These are phyloP conservation scores for Mollisia scopiformis DNA, from an alignment of 2,329 filamentous ascomycete species.

Conservation along the genomic window DNA sequence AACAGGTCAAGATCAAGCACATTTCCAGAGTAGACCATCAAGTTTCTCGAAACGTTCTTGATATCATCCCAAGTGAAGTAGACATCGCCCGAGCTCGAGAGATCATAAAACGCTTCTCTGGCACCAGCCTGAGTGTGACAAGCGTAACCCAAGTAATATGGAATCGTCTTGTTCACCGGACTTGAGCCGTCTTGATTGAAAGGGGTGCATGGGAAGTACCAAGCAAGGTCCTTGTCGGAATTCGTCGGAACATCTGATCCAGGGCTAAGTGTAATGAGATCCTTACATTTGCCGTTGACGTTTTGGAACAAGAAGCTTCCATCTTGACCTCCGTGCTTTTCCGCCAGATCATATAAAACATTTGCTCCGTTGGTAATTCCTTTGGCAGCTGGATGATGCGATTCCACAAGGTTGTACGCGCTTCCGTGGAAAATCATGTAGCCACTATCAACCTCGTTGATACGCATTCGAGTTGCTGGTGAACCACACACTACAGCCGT, in stretches of 20 bases:
- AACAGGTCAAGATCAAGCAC: constrained; percentile 90
- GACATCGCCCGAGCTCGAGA: constrained; percentile 77
- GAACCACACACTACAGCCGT: constrained; percentile 82
- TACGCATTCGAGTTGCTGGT: constrained; percentile 70
- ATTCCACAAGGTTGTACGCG: constrained; percentile 81
- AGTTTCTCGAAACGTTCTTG: constrained; percentile 83
- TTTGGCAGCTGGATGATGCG: constrained; percentile 76
- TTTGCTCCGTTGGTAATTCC: constrained; percentile 78
- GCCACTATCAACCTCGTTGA: constrained; percentile 78
- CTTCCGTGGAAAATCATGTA: constrained; percentile 97
- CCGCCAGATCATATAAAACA: constrained; percentile 82
- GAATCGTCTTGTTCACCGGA: constrained; percentile 71
- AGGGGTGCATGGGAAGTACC: constrained; percentile 93
- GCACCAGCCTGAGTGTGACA: constrained; percentile 79
- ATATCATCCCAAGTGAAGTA: constrained; percentile 97
- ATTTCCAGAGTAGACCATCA: constrained; percentile 92
- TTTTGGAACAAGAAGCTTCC: constrained; percentile 98
- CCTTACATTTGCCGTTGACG: constrained; percentile 96
- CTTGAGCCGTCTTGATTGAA: constrained; percentile 94
- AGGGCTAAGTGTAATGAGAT: constrained; percentile 72
- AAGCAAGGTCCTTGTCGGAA: constrained; percentile 73
- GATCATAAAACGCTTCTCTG: constrained; percentile 75
- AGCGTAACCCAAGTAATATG: constrained; percentile 81
- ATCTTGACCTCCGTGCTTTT: constrained; percentile 84
- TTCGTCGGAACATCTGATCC: constrained; percentile 82